These are phyloP conservation scores for Dryas alaskensis DNA, from an alignment of 306 rosid species.

Conservation along the genomic window DNA sequence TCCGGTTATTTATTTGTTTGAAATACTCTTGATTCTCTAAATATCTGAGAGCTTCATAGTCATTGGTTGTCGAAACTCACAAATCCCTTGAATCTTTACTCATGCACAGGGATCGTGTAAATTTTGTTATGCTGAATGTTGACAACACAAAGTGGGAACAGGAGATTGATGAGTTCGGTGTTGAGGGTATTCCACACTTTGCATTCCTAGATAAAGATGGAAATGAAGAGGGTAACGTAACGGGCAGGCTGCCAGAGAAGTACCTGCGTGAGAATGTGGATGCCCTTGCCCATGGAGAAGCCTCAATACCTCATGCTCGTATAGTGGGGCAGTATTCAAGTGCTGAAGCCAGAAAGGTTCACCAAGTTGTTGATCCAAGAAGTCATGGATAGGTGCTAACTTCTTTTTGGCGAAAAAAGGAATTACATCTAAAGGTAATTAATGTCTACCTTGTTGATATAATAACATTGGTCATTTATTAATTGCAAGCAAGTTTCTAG, in stretches of 20 bases:
- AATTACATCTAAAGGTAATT: conserved; percentile 27
- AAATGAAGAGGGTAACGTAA: conserved; percentile 91
- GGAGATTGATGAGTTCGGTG: conserved; percentile 96
- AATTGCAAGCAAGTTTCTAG: conserved; percentile 17
- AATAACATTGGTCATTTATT: neutral
- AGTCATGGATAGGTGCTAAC: conserved; percentile 37
- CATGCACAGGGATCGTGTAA: conserved; percentile 54
- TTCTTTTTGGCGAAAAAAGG: conserved; percentile 14
- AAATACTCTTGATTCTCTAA: neutral
- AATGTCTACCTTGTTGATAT: conserved; percentile 15
- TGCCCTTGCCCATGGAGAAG: conserved; percentile 75
- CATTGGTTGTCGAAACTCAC: neutral
- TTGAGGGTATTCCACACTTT: conserved; percentile 98
- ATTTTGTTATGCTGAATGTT: conserved; percentile 76
- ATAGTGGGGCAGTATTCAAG: conserved; percentile 77
- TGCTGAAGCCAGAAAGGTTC: conserved; percentile 84
- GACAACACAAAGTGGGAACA: conserved; percentile 99
- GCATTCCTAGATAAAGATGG: conserved; percentile 86
- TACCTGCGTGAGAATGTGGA: conserved; percentile 75
- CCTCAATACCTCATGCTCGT: conserved; percentile 82
- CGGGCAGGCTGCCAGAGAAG: conserved; percentile 84
- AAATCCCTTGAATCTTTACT: neutral
- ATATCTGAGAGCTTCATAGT: neutral
- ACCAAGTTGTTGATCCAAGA: conserved; percentile 84
- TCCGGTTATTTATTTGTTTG: neutral